Evolutionary conservation across 73 alveolate species (phyloP), one percentile per base, ranked within the genome.

Genomic region (Durusdinium trenchii): DNA sequence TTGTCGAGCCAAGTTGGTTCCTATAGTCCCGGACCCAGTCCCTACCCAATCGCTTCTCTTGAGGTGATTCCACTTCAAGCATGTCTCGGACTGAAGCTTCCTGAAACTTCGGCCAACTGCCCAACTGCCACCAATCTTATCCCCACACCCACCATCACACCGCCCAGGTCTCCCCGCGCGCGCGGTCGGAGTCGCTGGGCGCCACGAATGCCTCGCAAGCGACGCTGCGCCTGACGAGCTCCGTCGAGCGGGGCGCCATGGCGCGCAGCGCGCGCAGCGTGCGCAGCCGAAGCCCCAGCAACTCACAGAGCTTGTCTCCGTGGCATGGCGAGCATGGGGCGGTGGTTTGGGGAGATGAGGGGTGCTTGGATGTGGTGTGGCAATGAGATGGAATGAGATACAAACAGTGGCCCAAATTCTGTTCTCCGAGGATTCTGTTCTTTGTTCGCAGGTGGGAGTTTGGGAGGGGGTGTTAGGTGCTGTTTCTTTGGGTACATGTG

Each of bases 211-310:
- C 45, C 32, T 20, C 5, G 43, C 62, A 3, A 18, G 28, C 16
- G 5, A 54, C 62, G 16, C 62, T 54, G 43, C 87, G 87, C 38
- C 14, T 42, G 42, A 76, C 62, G 43, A 60, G 73, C 73, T 43
- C 62, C n/a, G n/a, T n/a, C n/a, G n/a, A 30, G 62, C 38, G 61
- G 62, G 87, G 87, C 87, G 26, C 87, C 87, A 60, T 32, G n/a
- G 18, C 73, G 73, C 73, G 61, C 87, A 42, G 87, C 87, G 16
- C 48, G 87, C 6, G 42, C 62, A 38, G 50, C 85, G 40, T 32
- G 3, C 38, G 50, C 32, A 48, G 84, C 84, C 52, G 84, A 38
- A 30, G 20, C 51, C 9, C 52, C 30, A 6, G 84, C 7, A 60
- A 32, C 30, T 36, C 84, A 0, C 50, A 51, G 30, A 7, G 52